Evolutionary conservation across 495 filamentous ascomycete species (phyloP).

Genomic region (Pseudotulostoma volvatum): DNA sequence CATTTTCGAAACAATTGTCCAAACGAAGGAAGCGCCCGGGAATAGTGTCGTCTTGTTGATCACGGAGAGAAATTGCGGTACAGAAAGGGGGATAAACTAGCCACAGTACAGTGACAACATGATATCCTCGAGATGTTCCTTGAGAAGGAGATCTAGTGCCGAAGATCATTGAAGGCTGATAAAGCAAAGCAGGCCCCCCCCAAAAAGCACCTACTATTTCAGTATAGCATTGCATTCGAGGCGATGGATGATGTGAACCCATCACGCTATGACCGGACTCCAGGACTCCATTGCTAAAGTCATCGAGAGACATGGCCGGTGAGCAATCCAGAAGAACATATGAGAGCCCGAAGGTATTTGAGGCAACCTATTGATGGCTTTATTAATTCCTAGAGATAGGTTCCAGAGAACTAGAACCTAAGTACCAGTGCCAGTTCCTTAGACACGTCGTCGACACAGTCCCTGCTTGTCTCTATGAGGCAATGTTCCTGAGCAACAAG

Average conservation of each 20-base stretch:
- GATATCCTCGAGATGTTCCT: too few relatives aligned
- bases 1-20: background rate
- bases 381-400: slow-evolving; percentile 24
- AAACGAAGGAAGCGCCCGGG: too few relatives aligned
- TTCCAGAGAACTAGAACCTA: slow-evolving; percentile 7
- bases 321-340: slow-evolving; percentile 55
- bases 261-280: slow-evolving; percentile 7
- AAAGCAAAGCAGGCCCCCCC: too few relatives aligned
- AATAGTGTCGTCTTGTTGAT: too few relatives aligned
- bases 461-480: slow-evolving; percentile 56
- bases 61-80: too few relatives aligned
- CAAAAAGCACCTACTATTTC: background rate
- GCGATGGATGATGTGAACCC: background rate
- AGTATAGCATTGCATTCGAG: background rate
- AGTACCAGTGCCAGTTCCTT: slow-evolving; percentile 56
- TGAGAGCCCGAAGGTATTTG: slow-evolving; percentile 53
- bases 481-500: slow-evolving; percentile 71
- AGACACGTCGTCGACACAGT: slow-evolving; percentile 44
- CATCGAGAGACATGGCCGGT: slow-evolving; percentile 54
- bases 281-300: slow-evolving; percentile 57
- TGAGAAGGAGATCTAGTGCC: too few relatives aligned
- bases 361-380: slow-evolving; percentile 34
- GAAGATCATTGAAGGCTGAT: too few relatives aligned
- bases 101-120: too few relatives aligned
- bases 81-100: too few relatives aligned